Base-by-base conservation (phyloP, 805 yeast genomes). In the Metschnikowia sp. region DNA sequence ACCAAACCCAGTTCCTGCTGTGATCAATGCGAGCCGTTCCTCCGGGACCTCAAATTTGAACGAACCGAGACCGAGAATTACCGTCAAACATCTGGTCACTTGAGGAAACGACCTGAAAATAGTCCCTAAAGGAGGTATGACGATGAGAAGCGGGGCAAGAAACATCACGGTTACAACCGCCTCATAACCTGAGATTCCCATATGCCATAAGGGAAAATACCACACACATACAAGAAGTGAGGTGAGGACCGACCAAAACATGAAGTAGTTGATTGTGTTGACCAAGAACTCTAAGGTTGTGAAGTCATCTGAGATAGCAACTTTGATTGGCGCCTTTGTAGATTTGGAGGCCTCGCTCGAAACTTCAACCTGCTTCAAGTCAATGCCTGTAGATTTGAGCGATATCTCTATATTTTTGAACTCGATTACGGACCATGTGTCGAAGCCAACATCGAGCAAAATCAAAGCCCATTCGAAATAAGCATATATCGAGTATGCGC, bases 171-270 rank as follows among this genome's bases (percentile, higher is more conserved):
- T 48, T 40, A 88, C 73, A 3, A 82, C 77, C 0, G 86, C 86
- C 68, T 94, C 99, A 63, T 87, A 91, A 4, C 99, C 99, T 2
- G 96, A 86, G 39, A 94, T 85, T 7, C 97, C 98, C 97, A 94
- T 90, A 62, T 86, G 80, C 99, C 99, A 94, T 52, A 94, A 74
- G 10, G 99, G 99, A 76, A 94, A 94, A 70, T 88, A 88, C 99
- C 99, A 94, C 42, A 94, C 83, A 60, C 94, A 83, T 47, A 94
- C 77, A 38, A 89, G 85, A 49, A 94, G 72, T 0, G 96, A 81
- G 3, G 98, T 86, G 37, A 82, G 53, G 19, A 83, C 83, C 0
- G 97, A 76, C 97, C 97, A 94, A 64, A 88, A 88, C 47, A 88
- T 74, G 61, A 81, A 84, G 3, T 92, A 76, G 62, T 91, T 90